Conservation (phyloP, 768 basidiomycete species). For the Boletus vinaceobasis region DNA sequence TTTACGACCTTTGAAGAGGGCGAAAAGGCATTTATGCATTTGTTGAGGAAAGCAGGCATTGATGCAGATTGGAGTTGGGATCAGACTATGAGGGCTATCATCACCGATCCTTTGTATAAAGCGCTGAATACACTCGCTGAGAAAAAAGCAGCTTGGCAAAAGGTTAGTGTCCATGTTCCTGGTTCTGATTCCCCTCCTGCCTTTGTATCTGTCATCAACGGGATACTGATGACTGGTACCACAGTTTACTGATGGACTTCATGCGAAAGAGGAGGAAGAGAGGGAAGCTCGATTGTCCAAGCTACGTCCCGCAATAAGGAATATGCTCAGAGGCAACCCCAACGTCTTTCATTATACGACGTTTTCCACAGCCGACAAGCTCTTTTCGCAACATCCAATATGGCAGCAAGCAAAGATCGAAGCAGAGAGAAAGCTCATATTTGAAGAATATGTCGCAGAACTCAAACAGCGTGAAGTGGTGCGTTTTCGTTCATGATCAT, state of each 20-base stretch:
- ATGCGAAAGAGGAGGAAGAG: constrained; percentile 82
- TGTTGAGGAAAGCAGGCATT: constrained; percentile 86
- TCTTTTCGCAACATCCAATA: constrained; percentile 83
- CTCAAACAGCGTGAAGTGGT: constrained; percentile 89
- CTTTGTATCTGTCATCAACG: background rate
- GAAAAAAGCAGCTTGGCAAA: constrained; percentile 92
- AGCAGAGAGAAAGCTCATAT: constrained; percentile 80
- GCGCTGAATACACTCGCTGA: constrained; percentile 90
- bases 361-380: constrained; percentile 81
- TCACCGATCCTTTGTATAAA: constrained; percentile 97
- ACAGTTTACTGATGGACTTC: constrained; percentile 71
- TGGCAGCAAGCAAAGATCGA: constrained; percentile 89
- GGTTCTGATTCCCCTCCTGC: background rate
- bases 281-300: constrained; percentile 79
- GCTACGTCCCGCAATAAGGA: constrained; percentile 80
- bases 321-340: constrained; percentile 83
- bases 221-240: constrained; percentile 6
- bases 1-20: constrained; percentile 85
- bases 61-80: constrained; percentile 97
- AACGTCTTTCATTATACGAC: constrained; percentile 91
- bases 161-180: constrained; percentile 48
- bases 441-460: constrained; percentile 88
- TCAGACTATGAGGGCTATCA: constrained; percentile 95
- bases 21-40: constrained; percentile 89
- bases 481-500: constrained; percentile 28